Base-by-base conservation (phyloP, 2,329 filamentous ascomycete species). In the Trichophyton equinum region DNA sequence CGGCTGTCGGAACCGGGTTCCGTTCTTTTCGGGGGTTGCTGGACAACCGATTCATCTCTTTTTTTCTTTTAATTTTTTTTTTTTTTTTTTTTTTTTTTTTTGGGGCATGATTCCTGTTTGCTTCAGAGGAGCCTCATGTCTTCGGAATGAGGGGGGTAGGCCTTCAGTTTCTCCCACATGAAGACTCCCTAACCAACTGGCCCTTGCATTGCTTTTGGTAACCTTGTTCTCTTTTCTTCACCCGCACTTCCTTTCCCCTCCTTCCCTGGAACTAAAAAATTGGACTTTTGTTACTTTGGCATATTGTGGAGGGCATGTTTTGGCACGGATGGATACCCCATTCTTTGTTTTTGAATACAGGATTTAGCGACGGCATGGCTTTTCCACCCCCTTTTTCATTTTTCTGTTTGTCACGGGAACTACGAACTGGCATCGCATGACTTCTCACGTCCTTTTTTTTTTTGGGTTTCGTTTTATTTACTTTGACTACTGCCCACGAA, bases 321-420 rank as follows among this genome's bases (percentile, higher is more conserved):
- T 55, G 27, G 51, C 27, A 33, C 27, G 11, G 27, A 55, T 55
- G 51, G 51, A 55, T 55, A 55, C 27, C 13, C 27, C 25, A n/a
- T 55, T 55, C 51, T 51, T 51, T 51, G 46, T 51, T 51, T 51
- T 51, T 51, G 46, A 22, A 51, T 25, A 6, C 20, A 27, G 46
- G 22, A 51, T 55, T 55, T 55, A 55, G 51, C 51, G 51, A 55
- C 51, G 30, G 51, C 51, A 55, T 55, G 22, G 49, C 27, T 55
- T 55, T 6, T 30, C 22, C 18, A 13, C 27, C 22, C 18, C n/a
- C n/a, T 55, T 55, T 55, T 36, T 33, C 9, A 33, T 36, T 55
- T 55, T 36, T 55, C 20, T 55, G 20, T 53, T 27, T 13, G 51
- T 36, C 15, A 55, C 51, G 51, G 51, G 51, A 55, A 33, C 8